A percentile compares a stretch with the other conserved stretches of the same genome.
These are phyloP conservation scores for Mycogone perniciosa DNA, from an alignment of 2,329 filamentous ascomycete species.

Conservation along the genomic window DNA sequence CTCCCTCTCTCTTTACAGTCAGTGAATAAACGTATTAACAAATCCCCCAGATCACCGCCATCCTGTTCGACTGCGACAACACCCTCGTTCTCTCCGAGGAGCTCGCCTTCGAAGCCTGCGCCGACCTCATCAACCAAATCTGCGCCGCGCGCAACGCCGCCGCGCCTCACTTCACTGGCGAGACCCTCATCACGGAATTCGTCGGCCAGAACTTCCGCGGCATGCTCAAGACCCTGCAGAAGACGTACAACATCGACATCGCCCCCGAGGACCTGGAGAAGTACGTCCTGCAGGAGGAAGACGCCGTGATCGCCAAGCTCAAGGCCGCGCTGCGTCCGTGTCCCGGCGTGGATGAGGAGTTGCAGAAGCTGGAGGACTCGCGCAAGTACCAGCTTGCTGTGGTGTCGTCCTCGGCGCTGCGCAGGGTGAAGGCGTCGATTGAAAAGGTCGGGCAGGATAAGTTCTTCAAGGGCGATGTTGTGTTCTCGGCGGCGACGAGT, in stretches of 20 bases:
- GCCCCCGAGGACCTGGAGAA: slow-evolving; percentile 59
- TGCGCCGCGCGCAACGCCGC: slow-evolving; percentile 58
- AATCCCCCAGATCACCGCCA: slow-evolving; percentile 49
- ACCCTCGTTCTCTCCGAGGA: slow-evolving; percentile 89
- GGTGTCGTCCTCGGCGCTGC: slow-evolving; percentile 73
- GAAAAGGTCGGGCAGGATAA: slow-evolving; percentile 72
- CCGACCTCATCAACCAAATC: slow-evolving; percentile 82
- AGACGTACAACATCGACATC: slow-evolving; percentile 69
- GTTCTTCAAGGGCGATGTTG: slow-evolving; percentile 67
- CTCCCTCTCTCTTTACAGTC: neutral
- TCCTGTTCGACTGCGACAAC: slow-evolving; percentile 80
- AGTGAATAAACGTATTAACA: neutral
- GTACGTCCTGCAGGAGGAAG: slow-evolving; percentile 73
- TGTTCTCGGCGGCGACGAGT: slow-evolving; percentile 78
- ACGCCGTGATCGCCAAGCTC: slow-evolving; percentile 76
- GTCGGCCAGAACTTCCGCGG: slow-evolving; percentile 93
- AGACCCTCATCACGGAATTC: slow-evolving; percentile 75
- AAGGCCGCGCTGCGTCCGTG: slow-evolving; percentile 61
- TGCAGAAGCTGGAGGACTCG: slow-evolving; percentile 55
- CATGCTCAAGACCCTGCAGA: slow-evolving; percentile 73
- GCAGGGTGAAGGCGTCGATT: slow-evolving; percentile 70
- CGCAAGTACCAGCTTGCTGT: slow-evolving; percentile 70
- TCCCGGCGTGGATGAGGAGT: slow-evolving; percentile 58
- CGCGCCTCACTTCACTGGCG: slow-evolving; percentile 64
- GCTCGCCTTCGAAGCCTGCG: slow-evolving; percentile 85